Base-by-base conservation (phyloP, 768 basidiomycete species). In the Rhizopogon salebrosus region DNA sequence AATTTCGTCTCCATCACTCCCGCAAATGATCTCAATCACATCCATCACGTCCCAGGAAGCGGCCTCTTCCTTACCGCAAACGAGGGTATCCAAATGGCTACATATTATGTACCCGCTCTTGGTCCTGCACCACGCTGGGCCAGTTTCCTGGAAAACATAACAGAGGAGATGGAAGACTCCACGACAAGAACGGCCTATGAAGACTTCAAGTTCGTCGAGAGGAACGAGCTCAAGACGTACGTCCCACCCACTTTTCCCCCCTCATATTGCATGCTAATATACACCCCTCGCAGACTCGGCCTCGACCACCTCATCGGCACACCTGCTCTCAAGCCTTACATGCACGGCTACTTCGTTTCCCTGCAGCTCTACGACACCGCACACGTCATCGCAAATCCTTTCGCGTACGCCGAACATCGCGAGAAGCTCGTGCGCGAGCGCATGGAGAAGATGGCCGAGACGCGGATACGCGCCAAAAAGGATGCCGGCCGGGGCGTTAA, bases 341-440 rank as follows among this genome's bases (percentile, higher is more conserved):
- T 99, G 95, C 97, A 99, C 70, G 97, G 97, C 39, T 98, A 95
- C 82, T 98, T 99, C 75, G 71, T 98, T 57, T 91, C 94, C 4
- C 84, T 98, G 71, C 92, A 93, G 62, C 82, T 98, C 5, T 98
- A 98, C 74, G 92, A 95, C 61, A 88, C 95, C 48, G 97, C 97
- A 2, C 86, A 95, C 29, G 80, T 95, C 57, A 94, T 98, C 59
- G 87, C 93, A 52, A 98, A 98, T 73, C 97, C 97, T 2, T 95
- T 92, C 66, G 92, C 87, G 9, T 98, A 98, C 67, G 85, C 85
- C 37, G 97, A 99, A 64, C 86, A 98, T 68, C 87, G 93, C 57
- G 93, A 95, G 68, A 87, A 85, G 62, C 72, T 92, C 64, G 80
- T 98, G 49, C 80, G 81, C 48, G 87, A 92, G 63, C 92, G 93